Conservation (phyloP, 169 alveolate genomes). For the Plasmodium cynomolgi region DNA sequence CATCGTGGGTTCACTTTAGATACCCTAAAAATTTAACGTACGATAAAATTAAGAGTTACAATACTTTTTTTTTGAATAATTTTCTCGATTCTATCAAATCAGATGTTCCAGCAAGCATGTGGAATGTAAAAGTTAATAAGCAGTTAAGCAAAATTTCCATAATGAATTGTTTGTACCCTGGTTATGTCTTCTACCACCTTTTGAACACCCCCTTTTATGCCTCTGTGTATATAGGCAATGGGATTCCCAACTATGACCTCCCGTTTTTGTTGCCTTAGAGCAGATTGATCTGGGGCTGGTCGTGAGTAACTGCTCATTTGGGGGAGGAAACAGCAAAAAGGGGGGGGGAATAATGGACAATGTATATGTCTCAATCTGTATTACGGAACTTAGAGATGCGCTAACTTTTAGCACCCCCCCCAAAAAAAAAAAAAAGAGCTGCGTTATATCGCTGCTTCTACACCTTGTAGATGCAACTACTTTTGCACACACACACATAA, state of each 20-base stretch:
- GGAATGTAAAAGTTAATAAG: constrained; percentile 58
- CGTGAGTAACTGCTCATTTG: background rate
- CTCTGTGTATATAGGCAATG: constrained; percentile 61
- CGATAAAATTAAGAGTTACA: constrained; percentile 52
- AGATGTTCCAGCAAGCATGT: constrained; percentile 45
- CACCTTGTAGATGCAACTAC: background rate
- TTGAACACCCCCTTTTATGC: constrained; percentile 69
- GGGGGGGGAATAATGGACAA: background rate
- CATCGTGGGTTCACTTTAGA: constrained; percentile 73
- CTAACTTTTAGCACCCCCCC: background rate
- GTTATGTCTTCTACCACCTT: constrained; percentile 42
- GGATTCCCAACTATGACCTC: constrained; percentile 37
- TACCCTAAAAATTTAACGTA: constrained; percentile 66
- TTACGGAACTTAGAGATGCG: background rate
- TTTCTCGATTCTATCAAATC: constrained; percentile 54
- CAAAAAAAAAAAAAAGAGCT: background rate
- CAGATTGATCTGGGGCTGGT: background rate
- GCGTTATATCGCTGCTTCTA: background rate
- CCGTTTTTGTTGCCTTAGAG: constrained; percentile 56
- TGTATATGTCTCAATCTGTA: background rate
- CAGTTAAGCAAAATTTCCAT: constrained; percentile 58
- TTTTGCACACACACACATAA: background rate
- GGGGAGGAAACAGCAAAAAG: background rate
- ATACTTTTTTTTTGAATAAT: constrained; percentile 59
- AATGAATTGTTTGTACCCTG: constrained; percentile 44